Evolutionary conservation across 306 rosid genomes (phyloP).

Genomic region (Neltuma alba): DNA sequence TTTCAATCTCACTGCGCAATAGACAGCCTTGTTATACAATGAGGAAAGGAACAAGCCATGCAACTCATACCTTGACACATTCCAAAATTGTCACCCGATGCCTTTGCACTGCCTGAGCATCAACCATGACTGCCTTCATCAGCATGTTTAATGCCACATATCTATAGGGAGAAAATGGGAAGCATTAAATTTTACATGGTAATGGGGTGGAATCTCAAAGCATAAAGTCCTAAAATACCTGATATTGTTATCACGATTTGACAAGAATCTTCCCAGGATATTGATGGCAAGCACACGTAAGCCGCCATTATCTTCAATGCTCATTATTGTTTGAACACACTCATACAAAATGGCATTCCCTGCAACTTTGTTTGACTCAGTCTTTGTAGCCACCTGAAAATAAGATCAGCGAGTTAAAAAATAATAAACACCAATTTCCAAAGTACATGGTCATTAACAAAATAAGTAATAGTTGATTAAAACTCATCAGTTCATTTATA

Average conservation of each 20-base stretch:
- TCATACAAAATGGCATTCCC: conserved; percentile 96
- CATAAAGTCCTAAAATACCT: conserved; percentile 56
- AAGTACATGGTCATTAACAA: conserved; percentile 21
- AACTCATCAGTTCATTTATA: conserved; percentile 20
- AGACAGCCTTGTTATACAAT: not conserved
- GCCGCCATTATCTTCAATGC: conserved; percentile 96
- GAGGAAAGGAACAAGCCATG: conserved; percentile 17
- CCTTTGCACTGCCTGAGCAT: conserved; percentile 98
- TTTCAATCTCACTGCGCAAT: conserved; percentile 23
- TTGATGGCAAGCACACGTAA: conserved; percentile 98
- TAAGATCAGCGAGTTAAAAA: conserved; percentile 34
- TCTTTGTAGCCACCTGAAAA: conserved; percentile 93
- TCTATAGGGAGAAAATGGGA: conserved; percentile 50
- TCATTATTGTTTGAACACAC: conserved; percentile 98
- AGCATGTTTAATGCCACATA: conserved; percentile 97
- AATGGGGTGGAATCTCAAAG: conserved; percentile 14
- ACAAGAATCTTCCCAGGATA: conserved; percentile 96
- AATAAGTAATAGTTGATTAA: conserved; percentile 23
- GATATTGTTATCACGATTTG: conserved; percentile 98
- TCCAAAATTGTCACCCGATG: conserved; percentile 96
- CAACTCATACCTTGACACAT: conserved; percentile 85
- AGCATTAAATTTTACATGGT: conserved; percentile 23
- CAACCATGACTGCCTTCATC: conserved; percentile 93
- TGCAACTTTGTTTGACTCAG: conserved; percentile 96
- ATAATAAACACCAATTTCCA: conserved; percentile 27